Evolutionary conservation across 23 red algal species (phyloP), one percentile per base, ranked within the genome.

Genomic region (Gracilaria vermiculophylla): DNA sequence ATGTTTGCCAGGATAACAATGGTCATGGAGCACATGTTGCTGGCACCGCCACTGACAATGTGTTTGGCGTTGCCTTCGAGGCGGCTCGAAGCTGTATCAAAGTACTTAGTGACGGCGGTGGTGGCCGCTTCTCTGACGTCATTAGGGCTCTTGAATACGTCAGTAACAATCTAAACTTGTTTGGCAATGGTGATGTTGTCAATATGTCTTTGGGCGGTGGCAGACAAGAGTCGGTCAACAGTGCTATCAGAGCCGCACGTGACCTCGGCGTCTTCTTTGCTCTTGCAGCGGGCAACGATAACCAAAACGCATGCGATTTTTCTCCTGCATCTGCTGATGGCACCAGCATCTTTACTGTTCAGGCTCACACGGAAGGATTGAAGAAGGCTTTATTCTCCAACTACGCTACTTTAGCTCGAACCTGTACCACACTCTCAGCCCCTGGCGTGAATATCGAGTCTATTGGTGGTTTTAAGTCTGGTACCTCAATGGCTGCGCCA

Each of bases 401-500:
- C 85, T 78, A 37, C 41, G 71, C 69, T 2, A 78, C 49, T 6
- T 41, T 27, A 2, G 53, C 39, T n/a, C 51, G 39, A 36, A 43
- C 17, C 3, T 89, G 85, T 17, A 78, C 74, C 9, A 32, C n/a
- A 3, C 48, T 89, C 8, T 66, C 74, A 10, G 85, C 69, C 14
- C 85, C 85, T n/a, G 85, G 85, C 4, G 74, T 66, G 13, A 17
- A 40, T 2, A 89, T 89, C n/a, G 14, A 43, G 0, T 89, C 85
- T 16, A 10, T 64, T 13, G 36, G 27, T 53, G 85, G 85, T 2
- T 20, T 8, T 24, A 20, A 23, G 13, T 89, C 71, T 8, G 85
- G 85, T 29, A 89, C 85, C 4, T 77, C 69, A 0, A 76, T 77
- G 70, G 85, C 85, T 33, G 44, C 85, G 31, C 85, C 85, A 1